Evolutionary conservation across 495 filamentous ascomycete species (phyloP).

Genomic region (Talaromyces adpressus): DNA sequence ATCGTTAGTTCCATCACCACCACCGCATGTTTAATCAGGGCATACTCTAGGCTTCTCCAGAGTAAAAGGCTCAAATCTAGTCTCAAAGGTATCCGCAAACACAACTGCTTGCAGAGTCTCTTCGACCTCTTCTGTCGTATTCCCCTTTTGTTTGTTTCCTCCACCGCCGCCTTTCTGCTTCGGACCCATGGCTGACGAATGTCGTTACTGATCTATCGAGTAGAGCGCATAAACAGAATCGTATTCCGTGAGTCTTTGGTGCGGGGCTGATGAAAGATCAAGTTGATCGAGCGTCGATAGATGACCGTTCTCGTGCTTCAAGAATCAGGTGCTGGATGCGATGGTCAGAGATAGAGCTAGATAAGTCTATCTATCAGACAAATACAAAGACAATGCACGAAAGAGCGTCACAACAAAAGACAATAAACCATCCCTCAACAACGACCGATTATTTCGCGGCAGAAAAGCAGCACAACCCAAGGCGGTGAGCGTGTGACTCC

Average conservation of each 20-base stretch:
- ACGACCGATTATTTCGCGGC: not conserved
- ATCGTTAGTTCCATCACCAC: not conserved
- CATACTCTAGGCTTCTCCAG: constrained; percentile 80
- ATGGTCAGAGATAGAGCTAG: not conserved
- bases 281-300: not conserved
- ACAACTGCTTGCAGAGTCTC: constrained; percentile 89
- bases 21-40: constrained; percentile 5
- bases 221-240: not conserved
- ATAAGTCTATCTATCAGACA: not conserved
- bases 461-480: constrained; percentile 1
- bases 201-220: not conserved
- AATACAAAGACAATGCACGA: not conserved
- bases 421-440: not conserved
- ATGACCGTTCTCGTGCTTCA: not conserved
- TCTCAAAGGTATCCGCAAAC: constrained; percentile 89
- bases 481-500: not conserved
- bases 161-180: constrained; percentile 48
- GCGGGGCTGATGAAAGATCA: not conserved
- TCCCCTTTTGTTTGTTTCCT: constrained; percentile 54
- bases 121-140: constrained; percentile 60
- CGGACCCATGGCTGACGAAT: constrained; percentile 24
- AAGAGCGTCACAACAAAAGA: not conserved
- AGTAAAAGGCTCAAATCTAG: constrained; percentile 82
- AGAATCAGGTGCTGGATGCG: not conserved
- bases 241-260: not conserved